Evolutionary conservation across 768 basidiomycete species (phyloP).

Genomic region (Trametes villosa): DNA sequence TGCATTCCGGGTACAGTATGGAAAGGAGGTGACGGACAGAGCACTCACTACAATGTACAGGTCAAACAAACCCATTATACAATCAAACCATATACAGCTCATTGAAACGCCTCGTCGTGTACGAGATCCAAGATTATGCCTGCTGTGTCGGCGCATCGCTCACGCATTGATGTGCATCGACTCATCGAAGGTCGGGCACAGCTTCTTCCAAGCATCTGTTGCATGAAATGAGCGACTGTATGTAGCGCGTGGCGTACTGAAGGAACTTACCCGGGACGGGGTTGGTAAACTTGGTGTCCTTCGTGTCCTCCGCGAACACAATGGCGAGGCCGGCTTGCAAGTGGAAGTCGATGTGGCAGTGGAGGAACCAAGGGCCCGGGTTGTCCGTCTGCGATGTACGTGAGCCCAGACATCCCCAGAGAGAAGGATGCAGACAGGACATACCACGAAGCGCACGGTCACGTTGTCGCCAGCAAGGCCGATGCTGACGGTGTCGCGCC

Average conservation of each 20-base stretch:
- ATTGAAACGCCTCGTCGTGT: too few relatives aligned
- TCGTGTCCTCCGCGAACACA: slow-evolving; percentile 44
- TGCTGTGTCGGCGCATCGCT: not conserved
- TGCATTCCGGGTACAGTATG: too few relatives aligned
- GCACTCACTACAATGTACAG: too few relatives aligned
- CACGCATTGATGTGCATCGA: not conserved
- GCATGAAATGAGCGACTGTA: not conserved
- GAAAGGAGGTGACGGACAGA: too few relatives aligned
- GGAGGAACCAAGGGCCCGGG: slow-evolving; percentile 86
- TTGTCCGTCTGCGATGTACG: slow-evolving; percentile 62
- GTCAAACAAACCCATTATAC: too few relatives aligned
- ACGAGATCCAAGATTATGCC: too few relatives aligned
- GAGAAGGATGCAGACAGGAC: not conserved
- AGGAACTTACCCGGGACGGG: slow-evolving; percentile 21
- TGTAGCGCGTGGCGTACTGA: not conserved
- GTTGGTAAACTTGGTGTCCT: slow-evolving; percentile 17
- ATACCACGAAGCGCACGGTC: slow-evolving; percentile 32
- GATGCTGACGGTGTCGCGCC: slow-evolving; percentile 37
- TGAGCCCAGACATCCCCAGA: not conserved
- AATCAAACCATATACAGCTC: too few relatives aligned
- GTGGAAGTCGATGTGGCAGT: slow-evolving; percentile 88
- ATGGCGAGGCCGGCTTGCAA: slow-evolving; percentile 51
- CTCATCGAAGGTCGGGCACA: slow-evolving; percentile 23
- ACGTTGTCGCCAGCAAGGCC: slow-evolving; percentile 24
- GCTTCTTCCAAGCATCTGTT: slow-evolving; percentile 20